Base-by-base conservation (phyloP, 805 yeast genomes). In the Allodekkera sacchari region DNA sequence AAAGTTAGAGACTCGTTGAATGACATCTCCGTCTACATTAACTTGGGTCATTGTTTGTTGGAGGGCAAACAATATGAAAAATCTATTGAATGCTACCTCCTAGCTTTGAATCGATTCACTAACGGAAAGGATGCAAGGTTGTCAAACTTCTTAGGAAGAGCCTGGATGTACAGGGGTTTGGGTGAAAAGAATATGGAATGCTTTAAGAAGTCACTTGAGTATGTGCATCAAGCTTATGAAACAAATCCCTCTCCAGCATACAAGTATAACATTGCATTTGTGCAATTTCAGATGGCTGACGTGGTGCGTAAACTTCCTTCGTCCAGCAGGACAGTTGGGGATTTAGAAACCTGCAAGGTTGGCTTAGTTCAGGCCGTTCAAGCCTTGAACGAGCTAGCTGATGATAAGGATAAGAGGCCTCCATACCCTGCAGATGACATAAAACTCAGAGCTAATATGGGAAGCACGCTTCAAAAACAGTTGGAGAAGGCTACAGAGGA, bases 1-100 rank as follows among this genome's bases (percentile, higher is more conserved):
- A 85, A 88, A 45, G 76, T 88, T 33, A 73, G 96, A 50, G 98
- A 92, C 47, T 80, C 96, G 5, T 64, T 88, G 42, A 80, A 82
- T 49, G 95, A 84, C 50, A 74, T 81, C 33, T 76, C 92, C 8
- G 78, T 87, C 10, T 84, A 77, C 52, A 64, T 89, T 44, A 92
- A 92, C 53, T 59, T 84, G 48, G 97, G 95, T 1, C 95, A 92
- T 55, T 88, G 89, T 38, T 65, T 83, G 32, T 59, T 81, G 28
- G 96, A 88, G 37, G 70, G 84, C 52, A 77, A 79, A 42, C 94
- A 88, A 51, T 87, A 64, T 49, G 65, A 80, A 3, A 83, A 87
- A 45, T 89, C 96, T 1, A 80, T 88, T 48, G 97, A 92, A 55
- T 72, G 74, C 48, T 92, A 89, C 58, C 89, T 83, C 41, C 68